Base-by-base conservation (phyloP, 2,329 filamentous ascomycete genomes). In the Hypoxylon sp. region DNA sequence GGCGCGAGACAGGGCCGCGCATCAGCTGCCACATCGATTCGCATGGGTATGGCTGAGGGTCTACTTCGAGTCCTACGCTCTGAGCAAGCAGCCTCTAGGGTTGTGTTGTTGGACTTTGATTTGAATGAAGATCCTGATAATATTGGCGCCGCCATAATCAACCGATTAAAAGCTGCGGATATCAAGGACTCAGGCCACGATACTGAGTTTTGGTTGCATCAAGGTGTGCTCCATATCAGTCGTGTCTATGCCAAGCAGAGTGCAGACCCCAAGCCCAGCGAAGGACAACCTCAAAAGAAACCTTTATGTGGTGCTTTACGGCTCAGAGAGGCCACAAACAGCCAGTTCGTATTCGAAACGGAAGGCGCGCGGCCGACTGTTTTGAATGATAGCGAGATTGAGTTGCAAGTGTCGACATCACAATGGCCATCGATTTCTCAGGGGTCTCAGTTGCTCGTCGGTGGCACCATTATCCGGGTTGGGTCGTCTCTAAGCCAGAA, bases 161-260 rank as follows among this genome's bases (percentile, higher is more conserved):
- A 13, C 22, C 56, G 50, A 19, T 39, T 71, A n/a, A 54, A 61
- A 15, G 37, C 58, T 28, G 56, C 62, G 4, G 39, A 49, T 8
- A 66, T 50, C n/a, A 63, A 66, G 20, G 62, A 58, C 44, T 65
- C 63, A 3, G 59, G 62, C 19, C 37, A 34, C 5, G 70, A 71
- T 44, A 71, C 64, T 11, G 68, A 72, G 46, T 71, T 71, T 52
- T 73, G 70, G 70, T 59, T 71, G 41, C 65, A 71, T 22, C 19
- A 62, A 5, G 69, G 70, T 6, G 54, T 67, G 20, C 44, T 71
- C 10, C 59, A 67, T 49, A 62, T 67, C 26, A 55, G 60, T 7
- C 68, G 70, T n/a, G 44, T 72, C n/a, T 50, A 65, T 26, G 49
- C 62, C 17, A 39, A 51, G 37, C 17, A 52, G 13, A 19, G 28